Conservation (phyloP, 2,329 filamentous ascomycete species). For the Ampelomyces quisqualis region DNA sequence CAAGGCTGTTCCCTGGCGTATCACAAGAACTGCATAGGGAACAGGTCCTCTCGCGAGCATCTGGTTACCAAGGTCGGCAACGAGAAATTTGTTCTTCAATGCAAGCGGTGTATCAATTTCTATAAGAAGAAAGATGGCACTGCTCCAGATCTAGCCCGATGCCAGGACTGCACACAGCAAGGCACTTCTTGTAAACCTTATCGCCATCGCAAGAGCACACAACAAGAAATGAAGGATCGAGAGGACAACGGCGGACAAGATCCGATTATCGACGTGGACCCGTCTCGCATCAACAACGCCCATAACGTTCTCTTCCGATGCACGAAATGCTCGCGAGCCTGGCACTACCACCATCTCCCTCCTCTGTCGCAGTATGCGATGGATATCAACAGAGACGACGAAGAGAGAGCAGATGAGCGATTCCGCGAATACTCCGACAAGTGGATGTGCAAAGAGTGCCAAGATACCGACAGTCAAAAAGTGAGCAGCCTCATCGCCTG, state of each 20-base stretch:
- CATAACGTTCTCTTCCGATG: conserved; percentile 84
- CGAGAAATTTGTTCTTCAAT: conserved; percentile 83
- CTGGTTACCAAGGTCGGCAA: conserved; percentile 80
- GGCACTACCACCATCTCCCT: conserved; percentile 82
- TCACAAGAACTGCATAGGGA: conserved; percentile 80
- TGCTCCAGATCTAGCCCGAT: conserved; percentile 70
- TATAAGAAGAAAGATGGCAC: conserved; percentile 66
- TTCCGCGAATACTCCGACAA: conserved; percentile 70
- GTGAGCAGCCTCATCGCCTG: conserved; percentile 83
- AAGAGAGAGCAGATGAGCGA: conserved; percentile 60
- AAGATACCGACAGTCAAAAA: conserved; percentile 59
- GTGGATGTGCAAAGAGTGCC: conserved; percentile 82
- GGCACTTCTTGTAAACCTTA: conserved; percentile 75
- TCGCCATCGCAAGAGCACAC: conserved; percentile 67
- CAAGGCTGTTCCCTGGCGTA: conserved; percentile 87
- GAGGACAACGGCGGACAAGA: conserved; percentile 77
- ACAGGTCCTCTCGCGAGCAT: conserved; percentile 74
- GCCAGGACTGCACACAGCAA: conserved; percentile 66
- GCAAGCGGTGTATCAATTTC: conserved; percentile 75
- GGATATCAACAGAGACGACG: conserved; percentile 48
- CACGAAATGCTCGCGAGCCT: conserved; percentile 70
- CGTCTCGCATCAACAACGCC: conserved; percentile 69
- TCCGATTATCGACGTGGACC: conserved; percentile 66
- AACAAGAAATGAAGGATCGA: conserved; percentile 80
- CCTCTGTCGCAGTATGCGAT: conserved; percentile 48